phyloP scores from a whole-genome alignment of 768 basidiomycete genomes.

The Rhodotorula diobovata region DNA sequence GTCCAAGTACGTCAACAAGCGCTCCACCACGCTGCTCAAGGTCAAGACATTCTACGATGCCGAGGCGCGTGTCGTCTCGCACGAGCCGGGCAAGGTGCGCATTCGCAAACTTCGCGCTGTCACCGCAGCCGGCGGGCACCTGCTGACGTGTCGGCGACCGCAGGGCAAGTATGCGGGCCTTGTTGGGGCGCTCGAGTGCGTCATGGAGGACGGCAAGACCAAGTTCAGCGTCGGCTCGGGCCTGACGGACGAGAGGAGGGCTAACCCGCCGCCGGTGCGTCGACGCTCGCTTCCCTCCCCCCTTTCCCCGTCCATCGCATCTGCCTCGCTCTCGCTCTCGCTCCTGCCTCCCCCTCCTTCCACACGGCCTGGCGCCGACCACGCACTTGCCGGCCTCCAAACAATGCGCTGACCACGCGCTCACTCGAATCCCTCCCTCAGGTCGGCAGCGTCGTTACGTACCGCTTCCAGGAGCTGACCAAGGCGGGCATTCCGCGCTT shows the following conservation, averaged over 20 bases:
- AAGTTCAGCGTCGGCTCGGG: conserved; percentile 35
- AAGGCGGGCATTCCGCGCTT: conserved; percentile 35
- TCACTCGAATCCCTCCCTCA: background rate
- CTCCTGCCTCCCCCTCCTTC: too few relatives aligned
- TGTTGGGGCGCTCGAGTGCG: conserved; percentile 35
- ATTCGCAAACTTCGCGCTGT: too few relatives aligned
- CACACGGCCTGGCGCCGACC: background rate
- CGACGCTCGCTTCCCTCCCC: too few relatives aligned
- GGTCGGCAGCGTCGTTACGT: conserved; percentile 39
- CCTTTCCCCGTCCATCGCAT: too few relatives aligned
- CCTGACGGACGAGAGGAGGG: conserved; percentile 34
- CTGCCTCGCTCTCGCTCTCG: too few relatives aligned
- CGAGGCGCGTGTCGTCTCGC: conserved; percentile 38
- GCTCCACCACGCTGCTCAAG: conserved; percentile 37
- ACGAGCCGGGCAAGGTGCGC: conserved; percentile 38
- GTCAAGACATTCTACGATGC: conserved; percentile 43
- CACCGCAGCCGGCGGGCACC: background rate
- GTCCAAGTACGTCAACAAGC: conserved; percentile 30
- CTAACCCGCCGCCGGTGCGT: conserved; percentile 28
- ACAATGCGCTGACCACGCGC: background rate
- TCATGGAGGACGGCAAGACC: conserved; percentile 32
- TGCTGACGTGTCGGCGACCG: too few relatives aligned
- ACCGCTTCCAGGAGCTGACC: conserved; percentile 36
- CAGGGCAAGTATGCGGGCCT: conserved; percentile 37
- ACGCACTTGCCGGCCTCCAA: too few relatives aligned